These are phyloP conservation scores for Kernera saxatilis DNA, from an alignment of 345 rosid species.

Conservation along the genomic window DNA sequence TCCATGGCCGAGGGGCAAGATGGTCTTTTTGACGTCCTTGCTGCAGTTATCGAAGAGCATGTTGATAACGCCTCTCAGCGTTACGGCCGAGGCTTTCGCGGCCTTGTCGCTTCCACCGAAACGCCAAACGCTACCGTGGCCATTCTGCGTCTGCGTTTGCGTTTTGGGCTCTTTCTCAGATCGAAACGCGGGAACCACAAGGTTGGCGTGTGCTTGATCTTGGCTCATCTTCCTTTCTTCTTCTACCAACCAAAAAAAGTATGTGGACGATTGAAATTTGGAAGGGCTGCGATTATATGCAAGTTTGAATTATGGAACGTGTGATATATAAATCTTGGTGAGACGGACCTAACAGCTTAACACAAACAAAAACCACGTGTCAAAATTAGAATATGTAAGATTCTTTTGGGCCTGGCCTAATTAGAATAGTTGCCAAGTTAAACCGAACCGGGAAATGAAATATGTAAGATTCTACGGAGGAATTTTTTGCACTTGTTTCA, in stretches of 20 bases:
- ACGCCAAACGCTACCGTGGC: slow-evolving; percentile 28
- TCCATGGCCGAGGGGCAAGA: slow-evolving; percentile 63
- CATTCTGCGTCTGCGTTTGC: slow-evolving; percentile 11
- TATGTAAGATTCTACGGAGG: no score
- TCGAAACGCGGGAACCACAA: slow-evolving; percentile 13
- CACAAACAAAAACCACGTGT: slow-evolving; percentile 16
- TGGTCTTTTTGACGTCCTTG: slow-evolving; percentile 30
- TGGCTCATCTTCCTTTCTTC: slow-evolving; percentile 4
- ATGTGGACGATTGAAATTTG: not conserved
- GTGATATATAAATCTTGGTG: slow-evolving; percentile 13
- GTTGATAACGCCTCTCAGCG: slow-evolving; percentile 40
- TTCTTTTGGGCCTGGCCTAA: not conserved
- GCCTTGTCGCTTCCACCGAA: slow-evolving; percentile 33
- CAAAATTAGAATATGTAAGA: not conserved
- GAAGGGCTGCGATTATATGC: not conserved
- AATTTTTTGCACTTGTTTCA: no score
- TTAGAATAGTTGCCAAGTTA: not conserved
- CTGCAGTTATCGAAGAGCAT: slow-evolving; percentile 37
- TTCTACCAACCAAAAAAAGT: not conserved
- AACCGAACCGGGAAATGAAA: not conserved
- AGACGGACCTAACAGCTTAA: slow-evolving; percentile 19
- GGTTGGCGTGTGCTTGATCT: slow-evolving; percentile 28
- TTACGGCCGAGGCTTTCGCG: slow-evolving; percentile 17
- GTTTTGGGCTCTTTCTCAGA: slow-evolving; percentile 6
- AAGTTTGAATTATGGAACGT: not conserved